These are phyloP conservation scores for Phoma sp. DNA, from an alignment of 2,329 filamentous ascomycete species.

Conservation along the genomic window DNA sequence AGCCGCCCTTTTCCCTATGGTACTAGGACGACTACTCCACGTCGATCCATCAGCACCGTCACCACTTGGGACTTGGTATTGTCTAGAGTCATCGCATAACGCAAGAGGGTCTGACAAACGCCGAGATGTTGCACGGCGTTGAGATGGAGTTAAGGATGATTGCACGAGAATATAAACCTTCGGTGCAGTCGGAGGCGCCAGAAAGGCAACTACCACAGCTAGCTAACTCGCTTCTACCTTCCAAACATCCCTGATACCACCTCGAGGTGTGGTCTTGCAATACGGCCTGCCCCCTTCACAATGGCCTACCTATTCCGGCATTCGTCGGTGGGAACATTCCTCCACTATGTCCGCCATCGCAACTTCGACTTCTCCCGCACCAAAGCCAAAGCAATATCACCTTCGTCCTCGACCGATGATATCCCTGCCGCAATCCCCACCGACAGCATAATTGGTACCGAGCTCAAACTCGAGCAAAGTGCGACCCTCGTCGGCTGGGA, in stretches of 20 bases:
- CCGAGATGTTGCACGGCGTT: slow-evolving; percentile 7
- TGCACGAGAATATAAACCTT: slow-evolving; percentile 5
- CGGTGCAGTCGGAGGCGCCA: slow-evolving; percentile 8
- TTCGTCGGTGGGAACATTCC: slow-evolving; percentile 25
- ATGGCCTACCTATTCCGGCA: slow-evolving; percentile 35
- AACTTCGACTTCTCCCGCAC: slow-evolving; percentile 31
- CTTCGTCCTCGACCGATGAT: slow-evolving; percentile 31
- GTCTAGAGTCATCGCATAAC: not conserved
- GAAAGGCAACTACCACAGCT: slow-evolving; percentile 1
- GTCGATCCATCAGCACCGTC: slow-evolving; percentile 4
- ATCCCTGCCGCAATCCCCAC: slow-evolving; percentile 16
- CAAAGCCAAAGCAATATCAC: slow-evolving; percentile 22
- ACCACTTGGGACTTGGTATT: not conserved
- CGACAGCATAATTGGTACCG: slow-evolving; percentile 22
- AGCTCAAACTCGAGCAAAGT: slow-evolving; percentile 32
- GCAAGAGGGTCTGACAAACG: slow-evolving; percentile 7
- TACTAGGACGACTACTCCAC: not conserved
- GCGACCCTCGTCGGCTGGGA: slow-evolving; percentile 51
- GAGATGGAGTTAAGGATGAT: slow-evolving; percentile 13
- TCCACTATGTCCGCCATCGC: slow-evolving; percentile 29
- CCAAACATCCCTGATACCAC: not conserved
- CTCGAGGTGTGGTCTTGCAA: not conserved
- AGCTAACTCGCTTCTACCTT: not conserved
- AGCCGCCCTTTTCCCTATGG: slow-evolving; percentile 4
- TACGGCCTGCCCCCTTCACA: not conserved